phyloP scores from a whole-genome alignment of 306 rosid genomes.

The Corylus heterophylla region DNA sequence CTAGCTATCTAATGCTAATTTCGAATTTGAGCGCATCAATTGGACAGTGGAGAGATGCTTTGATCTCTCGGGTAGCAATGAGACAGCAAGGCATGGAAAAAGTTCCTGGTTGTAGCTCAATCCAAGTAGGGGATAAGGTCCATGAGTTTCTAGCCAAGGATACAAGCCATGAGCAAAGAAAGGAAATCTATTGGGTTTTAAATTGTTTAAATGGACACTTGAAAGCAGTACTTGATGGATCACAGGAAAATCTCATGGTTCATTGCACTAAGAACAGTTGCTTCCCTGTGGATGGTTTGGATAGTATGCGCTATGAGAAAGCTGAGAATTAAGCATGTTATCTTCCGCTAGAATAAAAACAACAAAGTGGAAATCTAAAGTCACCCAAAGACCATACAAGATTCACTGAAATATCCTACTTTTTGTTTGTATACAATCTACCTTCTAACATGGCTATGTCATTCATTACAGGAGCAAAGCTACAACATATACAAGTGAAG shows the following conservation, averaged over 20 bases:
- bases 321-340: neutral
- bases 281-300: neutral
- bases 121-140: conserved; percentile 33
- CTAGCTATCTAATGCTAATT: conserved; percentile 32
- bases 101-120: conserved; percentile 41
- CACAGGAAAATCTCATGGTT: neutral
- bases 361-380: no score
- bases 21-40: conserved; percentile 40
- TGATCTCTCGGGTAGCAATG: conserved; percentile 25
- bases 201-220: conserved; percentile 23
- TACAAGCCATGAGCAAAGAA: conserved; percentile 28
- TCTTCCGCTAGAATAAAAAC: no score
- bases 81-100: conserved; percentile 39
- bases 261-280: neutral
- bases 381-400: no score
- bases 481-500: neutral
- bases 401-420: neutral
- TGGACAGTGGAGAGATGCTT: conserved; percentile 35
- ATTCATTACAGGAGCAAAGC: neutral
- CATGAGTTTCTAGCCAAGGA: conserved; percentile 35
- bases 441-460: no score
- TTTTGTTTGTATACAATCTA: neutral
- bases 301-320: neutral
- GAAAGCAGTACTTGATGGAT: conserved; percentile 10
- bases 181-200: conserved; percentile 21